phyloP scores from a whole-genome alignment of 768 basidiomycete genomes.

The Leccinum fibrillosum region DNA sequence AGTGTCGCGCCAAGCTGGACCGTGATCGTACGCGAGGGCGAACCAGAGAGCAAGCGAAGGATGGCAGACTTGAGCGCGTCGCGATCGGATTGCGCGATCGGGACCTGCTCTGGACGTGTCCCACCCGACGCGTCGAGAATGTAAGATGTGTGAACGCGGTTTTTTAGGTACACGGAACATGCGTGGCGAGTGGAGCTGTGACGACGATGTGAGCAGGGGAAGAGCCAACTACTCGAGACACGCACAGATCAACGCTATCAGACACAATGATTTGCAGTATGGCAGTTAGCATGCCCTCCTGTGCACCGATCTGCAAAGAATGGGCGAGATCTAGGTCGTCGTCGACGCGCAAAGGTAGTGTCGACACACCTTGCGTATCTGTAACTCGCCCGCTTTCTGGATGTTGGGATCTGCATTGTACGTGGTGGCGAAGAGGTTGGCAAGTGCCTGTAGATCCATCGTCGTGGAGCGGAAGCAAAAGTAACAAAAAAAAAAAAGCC shows the following conservation, averaged over 20 bases:
- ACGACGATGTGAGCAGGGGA: background rate
- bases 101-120: slow-evolving; percentile 55
- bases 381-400: slow-evolving; percentile 80
- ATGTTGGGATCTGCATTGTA: slow-evolving; percentile 84
- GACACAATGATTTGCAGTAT: slow-evolving; percentile 82
- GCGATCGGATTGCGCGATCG: slow-evolving; percentile 67
- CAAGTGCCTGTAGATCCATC: slow-evolving; percentile 77
- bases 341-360: background rate
- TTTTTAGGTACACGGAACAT: slow-evolving; percentile 86
- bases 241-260: slow-evolving; percentile 75
- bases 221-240: slow-evolving; percentile 38
- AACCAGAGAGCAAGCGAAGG: slow-evolving; percentile 65
- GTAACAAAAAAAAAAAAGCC: background rate
- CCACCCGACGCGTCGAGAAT: slow-evolving; percentile 38
- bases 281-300: slow-evolving; percentile 82
- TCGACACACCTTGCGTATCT: slow-evolving; percentile 73
- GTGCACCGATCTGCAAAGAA: slow-evolving; percentile 58
- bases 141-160: slow-evolving; percentile 74
- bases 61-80: slow-evolving; percentile 67
- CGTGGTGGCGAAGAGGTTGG: slow-evolving; percentile 76
- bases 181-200: slow-evolving; percentile 78
- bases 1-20: slow-evolving; percentile 73
- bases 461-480: slow-evolving; percentile 1
- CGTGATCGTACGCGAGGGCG: slow-evolving; percentile 64
- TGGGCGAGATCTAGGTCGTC: background rate